A percentile compares a stretch with the other conserved stretches of the same genome.
Conservation (phyloP, 2,329 filamentous ascomycete species). For the Clathrospora elynae region DNA sequence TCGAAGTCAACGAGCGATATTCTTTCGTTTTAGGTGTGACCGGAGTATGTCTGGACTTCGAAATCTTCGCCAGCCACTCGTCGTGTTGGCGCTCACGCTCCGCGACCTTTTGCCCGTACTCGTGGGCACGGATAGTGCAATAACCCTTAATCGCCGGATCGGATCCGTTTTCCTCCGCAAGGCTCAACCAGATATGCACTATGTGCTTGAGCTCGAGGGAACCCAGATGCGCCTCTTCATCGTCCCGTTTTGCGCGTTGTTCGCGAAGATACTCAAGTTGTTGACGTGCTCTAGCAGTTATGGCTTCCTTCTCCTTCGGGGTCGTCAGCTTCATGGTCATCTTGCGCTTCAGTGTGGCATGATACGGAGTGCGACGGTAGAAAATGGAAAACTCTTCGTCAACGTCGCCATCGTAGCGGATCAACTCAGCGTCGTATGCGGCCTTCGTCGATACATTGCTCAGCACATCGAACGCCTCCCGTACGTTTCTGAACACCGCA, state of each 20-base stretch:
- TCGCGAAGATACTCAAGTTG: conserved; percentile 19
- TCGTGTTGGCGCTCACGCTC: conserved; percentile 14
- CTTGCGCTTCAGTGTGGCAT: conserved; percentile 3
- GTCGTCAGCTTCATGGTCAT: conserved; percentile 16
- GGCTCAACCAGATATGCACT: conserved; percentile 19
- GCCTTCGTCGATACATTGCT: conserved; percentile 14
- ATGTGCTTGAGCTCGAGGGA: conserved; percentile 14
- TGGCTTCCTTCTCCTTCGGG: conserved; percentile 15
- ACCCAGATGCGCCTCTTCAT: conserved; percentile 13
- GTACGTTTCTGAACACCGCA: conserved; percentile 12
- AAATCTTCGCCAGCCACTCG: conserved; percentile 17
- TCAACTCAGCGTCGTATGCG: conserved; percentile 24
- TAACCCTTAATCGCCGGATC: conserved; percentile 14
- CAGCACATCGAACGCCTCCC: conserved; percentile 29
- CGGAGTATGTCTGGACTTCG: conserved; percentile 9
- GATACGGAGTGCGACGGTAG: conserved; percentile 1
- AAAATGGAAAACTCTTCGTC: conserved; percentile 8
- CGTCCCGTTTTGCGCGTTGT: conserved; percentile 15
- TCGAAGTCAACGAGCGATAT: neutral
- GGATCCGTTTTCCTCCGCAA: conserved; percentile 16
- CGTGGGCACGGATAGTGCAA: conserved; percentile 18
- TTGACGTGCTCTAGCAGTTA: conserved; percentile 16
- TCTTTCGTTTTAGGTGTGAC: neutral
- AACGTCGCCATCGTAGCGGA: conserved; percentile 3
- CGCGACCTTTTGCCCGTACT: conserved; percentile 23